Percentiles rank a stretch among this genome's conserved stretches.
These are phyloP conservation scores for Coemansia sp. DNA, from an alignment of 192 early-diverging fungal genomes.

Conservation along the genomic window DNA sequence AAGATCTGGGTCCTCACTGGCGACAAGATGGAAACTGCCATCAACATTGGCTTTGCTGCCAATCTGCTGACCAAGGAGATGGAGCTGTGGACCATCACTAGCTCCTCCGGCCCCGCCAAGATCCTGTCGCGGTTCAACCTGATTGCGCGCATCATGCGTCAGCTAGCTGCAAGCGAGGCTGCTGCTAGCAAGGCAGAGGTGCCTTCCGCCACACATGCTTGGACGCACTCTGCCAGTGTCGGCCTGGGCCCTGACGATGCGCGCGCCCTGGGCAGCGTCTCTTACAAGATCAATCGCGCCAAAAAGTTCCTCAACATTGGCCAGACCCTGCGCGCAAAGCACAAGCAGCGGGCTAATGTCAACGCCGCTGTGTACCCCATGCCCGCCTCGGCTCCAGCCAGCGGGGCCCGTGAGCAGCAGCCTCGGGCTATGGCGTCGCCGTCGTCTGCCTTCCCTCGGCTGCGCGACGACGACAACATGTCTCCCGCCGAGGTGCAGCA, in stretches of 20 bases:
- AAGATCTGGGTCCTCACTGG: constrained; percentile 97
- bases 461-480: constrained; percentile 19
- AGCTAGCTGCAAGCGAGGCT: constrained; percentile 28
- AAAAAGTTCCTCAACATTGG: constrained; percentile 66
- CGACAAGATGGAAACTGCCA: constrained; percentile 96
- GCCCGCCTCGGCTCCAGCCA: background rate
- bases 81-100: constrained; percentile 69
- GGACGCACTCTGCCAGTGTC: constrained; percentile 12
- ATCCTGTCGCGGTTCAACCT: constrained; percentile 48
- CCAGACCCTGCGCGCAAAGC: constrained; percentile 57
- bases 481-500: constrained; percentile 39
- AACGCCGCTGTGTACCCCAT: constrained; percentile 26
- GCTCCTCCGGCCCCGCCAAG: constrained; percentile 39
- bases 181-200: background rate
- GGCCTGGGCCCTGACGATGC: constrained; percentile 31
- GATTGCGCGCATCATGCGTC: constrained; percentile 52
- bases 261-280: constrained; percentile 48
- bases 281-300: constrained; percentile 51
- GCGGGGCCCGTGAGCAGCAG: background rate
- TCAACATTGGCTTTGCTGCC: constrained; percentile 95
- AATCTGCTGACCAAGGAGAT: constrained; percentile 82
- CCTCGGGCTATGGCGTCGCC: background rate
- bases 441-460: constrained; percentile 14
- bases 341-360: constrained; percentile 59
- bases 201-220: background rate